Evolutionary conservation across 108 stramenopile genomes (phyloP).

Genomic region (Fistulifera solaris): DNA sequence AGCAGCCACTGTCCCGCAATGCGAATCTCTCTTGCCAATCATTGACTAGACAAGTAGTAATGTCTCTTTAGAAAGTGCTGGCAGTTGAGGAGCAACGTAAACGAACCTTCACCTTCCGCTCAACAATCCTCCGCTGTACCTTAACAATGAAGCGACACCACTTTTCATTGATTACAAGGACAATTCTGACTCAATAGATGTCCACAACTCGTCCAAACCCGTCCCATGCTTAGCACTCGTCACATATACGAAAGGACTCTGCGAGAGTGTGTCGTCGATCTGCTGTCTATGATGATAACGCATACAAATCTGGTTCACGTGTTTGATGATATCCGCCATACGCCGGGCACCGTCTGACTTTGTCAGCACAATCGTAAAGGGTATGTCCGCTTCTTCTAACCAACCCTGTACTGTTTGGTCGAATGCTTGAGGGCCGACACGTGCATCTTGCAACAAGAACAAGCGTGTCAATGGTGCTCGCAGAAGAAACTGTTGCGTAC

Average conservation of each 20-base stretch:
- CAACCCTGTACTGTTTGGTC: slow-evolving; percentile 71
- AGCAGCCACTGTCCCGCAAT: no score
- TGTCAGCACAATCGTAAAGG: slow-evolving; percentile 68
- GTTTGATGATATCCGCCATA: slow-evolving; percentile 33
- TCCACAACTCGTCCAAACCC: slow-evolving; percentile 39
- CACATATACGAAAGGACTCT: slow-evolving; percentile 35
- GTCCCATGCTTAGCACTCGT: slow-evolving; percentile 32
- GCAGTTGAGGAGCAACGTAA: no score
- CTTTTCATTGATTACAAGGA: no score
- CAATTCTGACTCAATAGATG: slow-evolving; percentile 40
- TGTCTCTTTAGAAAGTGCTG: no score
- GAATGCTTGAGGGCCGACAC: slow-evolving; percentile 28
- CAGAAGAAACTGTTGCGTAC: slow-evolving; percentile 64
- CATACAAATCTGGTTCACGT: slow-evolving; percentile 70
- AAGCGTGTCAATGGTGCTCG: slow-evolving; percentile 40
- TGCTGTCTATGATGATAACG: slow-evolving; percentile 26
- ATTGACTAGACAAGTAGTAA: no score
- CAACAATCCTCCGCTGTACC: no score
- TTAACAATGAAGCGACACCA: no score
- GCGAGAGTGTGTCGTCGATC: slow-evolving; percentile 7
- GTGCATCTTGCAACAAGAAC: slow-evolving; percentile 69
- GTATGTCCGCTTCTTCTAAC: slow-evolving; percentile 72
- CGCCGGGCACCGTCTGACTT: slow-evolving; percentile 62
- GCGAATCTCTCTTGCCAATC: no score
- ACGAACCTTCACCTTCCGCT: no score